Percentiles rank a stretch among this genome's conserved stretches.
Evolutionary conservation across 257 asterid genomes (phyloP).

Genomic region (Thymus mandschuricus): DNA sequence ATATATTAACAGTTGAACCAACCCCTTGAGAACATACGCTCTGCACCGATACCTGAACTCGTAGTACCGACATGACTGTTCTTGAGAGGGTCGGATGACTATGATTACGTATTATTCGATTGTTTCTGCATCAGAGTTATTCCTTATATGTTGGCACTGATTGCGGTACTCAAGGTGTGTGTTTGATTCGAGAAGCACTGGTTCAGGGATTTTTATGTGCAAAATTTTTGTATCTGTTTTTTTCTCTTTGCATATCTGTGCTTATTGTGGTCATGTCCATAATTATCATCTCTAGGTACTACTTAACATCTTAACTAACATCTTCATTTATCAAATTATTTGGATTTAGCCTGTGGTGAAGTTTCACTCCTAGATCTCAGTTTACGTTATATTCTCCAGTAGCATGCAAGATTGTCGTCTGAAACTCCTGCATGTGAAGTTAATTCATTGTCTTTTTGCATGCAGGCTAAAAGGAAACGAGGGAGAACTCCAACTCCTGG

Average conservation of each 20-base stretch:
- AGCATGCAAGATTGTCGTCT: neutral
- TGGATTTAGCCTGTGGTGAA: neutral
- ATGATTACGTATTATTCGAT: conserved; percentile 26
- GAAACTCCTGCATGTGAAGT: neutral
- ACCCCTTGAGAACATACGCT: conserved; percentile 28
- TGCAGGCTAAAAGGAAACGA: conserved; percentile 61
- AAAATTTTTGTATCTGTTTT: neutral
- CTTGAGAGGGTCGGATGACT: conserved; percentile 29
- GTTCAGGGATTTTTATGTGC: neutral
- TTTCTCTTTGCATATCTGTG: neutral
- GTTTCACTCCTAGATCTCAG: conserved; percentile 11
- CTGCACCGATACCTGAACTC: conserved; percentile 29
- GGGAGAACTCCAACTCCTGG: conserved; percentile 65
- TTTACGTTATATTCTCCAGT: neutral
- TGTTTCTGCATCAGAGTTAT: conserved; percentile 28
- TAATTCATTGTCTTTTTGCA: conserved; percentile 11
- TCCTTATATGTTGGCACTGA: conserved; percentile 29
- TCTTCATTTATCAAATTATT: neutral
- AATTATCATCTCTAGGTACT: neutral
- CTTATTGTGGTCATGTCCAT: neutral
- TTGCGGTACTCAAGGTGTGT: conserved; percentile 29
- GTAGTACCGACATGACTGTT: conserved; percentile 22
- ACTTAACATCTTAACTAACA: neutral
- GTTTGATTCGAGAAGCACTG: conserved; percentile 13
- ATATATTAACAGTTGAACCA: conserved; percentile 21